Conservation (phyloP, 2,329 filamentous ascomycete species). For the Epichloe elymi region DNA sequence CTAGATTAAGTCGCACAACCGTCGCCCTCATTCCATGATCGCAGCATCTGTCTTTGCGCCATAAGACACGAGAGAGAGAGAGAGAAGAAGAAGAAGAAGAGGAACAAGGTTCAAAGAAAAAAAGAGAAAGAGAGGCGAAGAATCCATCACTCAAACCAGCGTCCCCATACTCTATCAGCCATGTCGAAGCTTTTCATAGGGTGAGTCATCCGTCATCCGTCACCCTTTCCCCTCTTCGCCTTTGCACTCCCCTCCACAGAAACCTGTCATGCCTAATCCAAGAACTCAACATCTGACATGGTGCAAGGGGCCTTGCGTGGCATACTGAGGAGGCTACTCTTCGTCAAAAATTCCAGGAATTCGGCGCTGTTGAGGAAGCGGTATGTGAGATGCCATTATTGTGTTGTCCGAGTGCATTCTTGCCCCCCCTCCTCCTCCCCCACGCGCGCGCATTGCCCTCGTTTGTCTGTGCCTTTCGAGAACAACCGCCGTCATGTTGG, state of each 20-base stretch:
- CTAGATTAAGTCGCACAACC: neutral
- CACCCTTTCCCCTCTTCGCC: neutral
- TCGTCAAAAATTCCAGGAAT: constrained; percentile 84
- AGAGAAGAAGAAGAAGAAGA: neutral
- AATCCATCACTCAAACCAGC: neutral
- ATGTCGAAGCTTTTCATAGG: constrained; percentile 96
- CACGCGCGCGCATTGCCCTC: neutral
- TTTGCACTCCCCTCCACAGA: neutral
- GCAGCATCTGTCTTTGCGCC: neutral
- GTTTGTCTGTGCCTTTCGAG: neutral
- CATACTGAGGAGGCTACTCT: constrained; percentile 86
- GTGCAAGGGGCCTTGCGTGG: constrained; percentile 81
- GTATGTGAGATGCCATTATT: constrained; percentile 43
- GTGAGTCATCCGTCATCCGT: constrained; percentile 37
- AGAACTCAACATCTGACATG: constrained; percentile 9
- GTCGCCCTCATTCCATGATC: neutral
- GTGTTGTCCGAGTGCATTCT: constrained; percentile 1
- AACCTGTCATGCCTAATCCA: neutral
- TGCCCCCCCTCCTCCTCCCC: neutral
- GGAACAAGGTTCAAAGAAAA: too few species aligned
- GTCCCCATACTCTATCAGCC: constrained; percentile 14
- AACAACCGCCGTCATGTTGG: neutral
- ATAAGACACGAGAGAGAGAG: constrained; percentile 2
- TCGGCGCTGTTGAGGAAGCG: constrained; percentile 84
- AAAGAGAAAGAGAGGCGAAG: neutral